phyloP scores from a whole-genome alignment of 176 grass and related monocot species.

The Aechmea fasciata region DNA sequence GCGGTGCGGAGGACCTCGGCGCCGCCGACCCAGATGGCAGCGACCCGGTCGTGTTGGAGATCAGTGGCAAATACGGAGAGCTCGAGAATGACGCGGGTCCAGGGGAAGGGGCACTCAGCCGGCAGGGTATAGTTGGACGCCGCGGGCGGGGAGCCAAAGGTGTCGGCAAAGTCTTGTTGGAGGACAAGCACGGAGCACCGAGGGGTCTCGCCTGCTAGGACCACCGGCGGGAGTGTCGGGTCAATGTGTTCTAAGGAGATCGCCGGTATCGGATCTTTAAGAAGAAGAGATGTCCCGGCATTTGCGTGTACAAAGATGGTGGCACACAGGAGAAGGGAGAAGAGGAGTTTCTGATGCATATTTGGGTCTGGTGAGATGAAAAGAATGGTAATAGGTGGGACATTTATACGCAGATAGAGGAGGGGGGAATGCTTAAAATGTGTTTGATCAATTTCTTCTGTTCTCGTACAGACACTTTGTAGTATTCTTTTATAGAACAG shows the following conservation, averaged over 20 bases:
- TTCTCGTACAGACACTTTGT: background rate
- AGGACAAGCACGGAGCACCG: constrained; percentile 1
- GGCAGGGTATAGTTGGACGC: constrained; percentile 9
- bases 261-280: background rate
- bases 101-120: background rate
- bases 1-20: constrained; percentile 13
- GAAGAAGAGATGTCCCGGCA: background rate
- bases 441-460: background rate
- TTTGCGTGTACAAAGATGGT: background rate
- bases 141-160: background rate
- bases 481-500: background rate
- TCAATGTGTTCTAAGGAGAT: background rate
- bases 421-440: background rate
- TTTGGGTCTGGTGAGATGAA: background rate
- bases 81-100: constrained; percentile 11
- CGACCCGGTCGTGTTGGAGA: constrained; percentile 5
- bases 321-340: background rate
- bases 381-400: background rate
- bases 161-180: constrained; percentile 6
- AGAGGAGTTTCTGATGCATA: background rate
- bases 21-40: constrained; percentile 10
- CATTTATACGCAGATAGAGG: background rate
- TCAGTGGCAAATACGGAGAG: constrained; percentile 3
- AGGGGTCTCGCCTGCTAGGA: background rate
- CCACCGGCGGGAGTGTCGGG: constrained; percentile 6